Conservation (phyloP, 139 green algal species). For the Chlorella sp. region DNA sequence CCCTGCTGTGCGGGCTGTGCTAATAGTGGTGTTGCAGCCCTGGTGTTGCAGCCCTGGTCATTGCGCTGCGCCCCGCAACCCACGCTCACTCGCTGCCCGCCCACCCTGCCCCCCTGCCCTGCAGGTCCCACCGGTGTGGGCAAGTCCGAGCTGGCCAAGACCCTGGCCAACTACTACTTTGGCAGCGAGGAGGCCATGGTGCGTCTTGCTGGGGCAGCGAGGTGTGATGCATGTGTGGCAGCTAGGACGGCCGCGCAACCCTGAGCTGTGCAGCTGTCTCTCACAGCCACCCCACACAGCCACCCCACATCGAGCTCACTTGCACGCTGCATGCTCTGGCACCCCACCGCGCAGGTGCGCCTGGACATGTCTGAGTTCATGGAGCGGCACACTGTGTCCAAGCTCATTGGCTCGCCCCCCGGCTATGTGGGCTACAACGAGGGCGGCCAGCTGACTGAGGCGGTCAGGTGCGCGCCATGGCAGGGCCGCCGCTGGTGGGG, state of each 20-base stretch:
- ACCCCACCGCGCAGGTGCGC: constrained; percentile 73
- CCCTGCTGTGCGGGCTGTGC: background rate
- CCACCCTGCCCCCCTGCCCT: background rate
- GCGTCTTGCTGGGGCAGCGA: background rate
- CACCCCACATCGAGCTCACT: too few relatives aligned
- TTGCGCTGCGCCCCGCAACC: background rate
- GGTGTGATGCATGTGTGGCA: background rate
- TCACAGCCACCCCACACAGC: too few relatives aligned
- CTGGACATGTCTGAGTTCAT: constrained; percentile 99
- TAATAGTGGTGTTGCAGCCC: background rate
- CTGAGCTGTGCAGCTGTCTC: too few relatives aligned
- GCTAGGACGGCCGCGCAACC: too few relatives aligned
- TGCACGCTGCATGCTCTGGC: too few relatives aligned
- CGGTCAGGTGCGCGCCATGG: constrained; percentile 77
- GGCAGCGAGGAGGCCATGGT: constrained; percentile 95
- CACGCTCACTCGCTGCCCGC: background rate
- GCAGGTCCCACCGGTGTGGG: constrained; percentile 82
- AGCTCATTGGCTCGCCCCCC: constrained; percentile 98
- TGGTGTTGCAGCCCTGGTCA: background rate
- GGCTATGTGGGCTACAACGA: constrained; percentile 99
- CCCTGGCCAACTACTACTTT: constrained; percentile 98
- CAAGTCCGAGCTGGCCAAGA: constrained; percentile 99
- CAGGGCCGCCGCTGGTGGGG: too few relatives aligned
- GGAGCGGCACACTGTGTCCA: constrained; percentile 99
- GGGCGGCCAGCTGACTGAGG: constrained; percentile 99